These are phyloP conservation scores for Penicillium nordicum DNA, from an alignment of 2,329 filamentous ascomycete genomes.

Conservation along the genomic window DNA sequence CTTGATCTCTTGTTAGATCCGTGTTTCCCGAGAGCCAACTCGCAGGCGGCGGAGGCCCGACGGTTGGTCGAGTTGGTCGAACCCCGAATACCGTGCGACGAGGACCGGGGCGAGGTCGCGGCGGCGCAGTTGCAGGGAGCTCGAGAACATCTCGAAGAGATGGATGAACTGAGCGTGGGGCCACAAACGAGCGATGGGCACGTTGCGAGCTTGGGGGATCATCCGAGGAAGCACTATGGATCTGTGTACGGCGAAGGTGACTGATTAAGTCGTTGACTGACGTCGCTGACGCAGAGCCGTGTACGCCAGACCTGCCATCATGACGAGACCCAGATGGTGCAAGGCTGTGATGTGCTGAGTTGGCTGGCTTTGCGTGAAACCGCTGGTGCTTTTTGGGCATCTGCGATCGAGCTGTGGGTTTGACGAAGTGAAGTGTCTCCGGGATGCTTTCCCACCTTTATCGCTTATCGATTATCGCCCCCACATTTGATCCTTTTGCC, in stretches of 20 bases:
- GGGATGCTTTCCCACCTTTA: constrained; percentile 1
- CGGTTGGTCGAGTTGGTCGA: constrained; percentile 35
- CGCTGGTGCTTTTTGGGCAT: constrained; percentile 51
- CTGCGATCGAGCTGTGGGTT: constrained; percentile 11
- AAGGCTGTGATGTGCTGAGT: constrained; percentile 41
- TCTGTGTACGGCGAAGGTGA: constrained; percentile 45
- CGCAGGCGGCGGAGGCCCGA: constrained; percentile 46
- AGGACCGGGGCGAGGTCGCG: constrained; percentile 39
- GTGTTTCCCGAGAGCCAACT: constrained; percentile 42
- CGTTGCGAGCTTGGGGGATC: constrained; percentile 10
- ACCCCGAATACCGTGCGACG: constrained; percentile 33
- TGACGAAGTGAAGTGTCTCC: neutral
- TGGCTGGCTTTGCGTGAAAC: constrained; percentile 40
- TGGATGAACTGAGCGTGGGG: constrained; percentile 43
- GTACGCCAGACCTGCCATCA: constrained; percentile 26
- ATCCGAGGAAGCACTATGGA: constrained; percentile 23
- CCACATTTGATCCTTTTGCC: neutral
- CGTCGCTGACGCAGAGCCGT: constrained; percentile 18
- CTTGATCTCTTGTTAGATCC: neutral
- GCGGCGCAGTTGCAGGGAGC: constrained; percentile 43
- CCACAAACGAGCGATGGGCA: constrained; percentile 16
- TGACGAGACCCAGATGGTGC: constrained; percentile 26
- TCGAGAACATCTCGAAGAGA: constrained; percentile 45
- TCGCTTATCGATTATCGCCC: constrained; percentile 10
- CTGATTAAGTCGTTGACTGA: constrained; percentile 49